These are phyloP conservation scores for Lyophyllum semitale DNA, from an alignment of 768 basidiomycete species.

Conservation along the genomic window DNA sequence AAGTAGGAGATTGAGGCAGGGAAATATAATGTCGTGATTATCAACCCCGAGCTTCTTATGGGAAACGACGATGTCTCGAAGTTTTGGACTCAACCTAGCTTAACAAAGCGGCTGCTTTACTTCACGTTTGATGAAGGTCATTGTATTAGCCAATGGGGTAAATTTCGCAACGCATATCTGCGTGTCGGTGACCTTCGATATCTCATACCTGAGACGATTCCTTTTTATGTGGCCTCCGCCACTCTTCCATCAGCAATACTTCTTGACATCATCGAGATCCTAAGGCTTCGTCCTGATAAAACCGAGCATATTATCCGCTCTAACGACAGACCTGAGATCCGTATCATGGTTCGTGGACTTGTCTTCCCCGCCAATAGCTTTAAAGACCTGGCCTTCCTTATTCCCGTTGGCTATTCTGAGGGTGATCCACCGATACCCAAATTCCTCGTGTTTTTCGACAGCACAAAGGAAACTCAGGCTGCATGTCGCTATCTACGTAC, in stretches of 20 bases:
- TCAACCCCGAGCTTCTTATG: no score
- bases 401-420: neutral
- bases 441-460: conserved; percentile 9
- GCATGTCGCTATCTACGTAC: conserved; percentile 15
- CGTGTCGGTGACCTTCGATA: conserved; percentile 15
- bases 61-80: conserved; percentile 14
- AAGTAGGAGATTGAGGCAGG: neutral
- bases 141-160: conserved; percentile 39
- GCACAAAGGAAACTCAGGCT: conserved; percentile 1
- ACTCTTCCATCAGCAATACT: conserved; percentile 30
- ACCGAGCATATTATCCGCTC: conserved; percentile 18
- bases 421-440: neutral
- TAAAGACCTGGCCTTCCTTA: conserved; percentile 18
- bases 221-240: conserved; percentile 33
- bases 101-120: neutral
- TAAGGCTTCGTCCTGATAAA: conserved; percentile 19
- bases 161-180: conserved; percentile 38
- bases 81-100: neutral
- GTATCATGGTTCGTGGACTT: conserved; percentile 24
- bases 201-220: conserved; percentile 28
- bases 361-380: conserved; percentile 20
- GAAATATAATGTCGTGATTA: neutral
- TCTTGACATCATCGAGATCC: conserved; percentile 18
- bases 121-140: conserved; percentile 41
- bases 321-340: conserved; percentile 36